These are phyloP conservation scores for Allomyces macrogynus DNA, from an alignment of 192 early-diverging fungal species.

Conservation along the genomic window DNA sequence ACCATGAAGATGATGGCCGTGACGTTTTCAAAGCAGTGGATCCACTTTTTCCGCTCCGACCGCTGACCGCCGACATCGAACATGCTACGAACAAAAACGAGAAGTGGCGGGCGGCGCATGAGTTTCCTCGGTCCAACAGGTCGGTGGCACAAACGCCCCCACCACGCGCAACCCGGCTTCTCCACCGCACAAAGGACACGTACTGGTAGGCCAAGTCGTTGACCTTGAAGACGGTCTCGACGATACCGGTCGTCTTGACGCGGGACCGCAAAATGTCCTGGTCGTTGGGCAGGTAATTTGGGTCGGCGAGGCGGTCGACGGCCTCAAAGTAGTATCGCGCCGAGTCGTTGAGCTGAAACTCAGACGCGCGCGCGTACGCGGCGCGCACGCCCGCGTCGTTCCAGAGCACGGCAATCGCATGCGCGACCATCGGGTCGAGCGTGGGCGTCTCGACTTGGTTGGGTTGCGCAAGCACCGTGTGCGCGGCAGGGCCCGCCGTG, in stretches of 20 bases:
- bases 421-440: slow-evolving; percentile 57
- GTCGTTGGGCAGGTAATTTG: slow-evolving; percentile 70
- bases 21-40: slow-evolving; percentile 95
- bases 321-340: slow-evolving; percentile 73
- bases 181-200: not conserved
- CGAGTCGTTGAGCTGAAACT: slow-evolving; percentile 94
- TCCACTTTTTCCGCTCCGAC: slow-evolving; percentile 97
- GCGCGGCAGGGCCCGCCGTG: slow-evolving; percentile 43
- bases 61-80: slow-evolving; percentile 97
- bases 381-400: slow-evolving; percentile 60
- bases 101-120: too few species aligned
- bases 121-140: too few species aligned
- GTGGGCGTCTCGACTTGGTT: slow-evolving; percentile 76
- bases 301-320: slow-evolving; percentile 62
- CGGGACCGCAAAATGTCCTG: slow-evolving; percentile 93
- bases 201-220: slow-evolving; percentile 65
- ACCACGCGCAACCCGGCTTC: not conserved
- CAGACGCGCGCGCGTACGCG: slow-evolving; percentile 57
- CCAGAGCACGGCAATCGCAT: slow-evolving; percentile 71
- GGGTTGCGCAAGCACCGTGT: slow-evolving; percentile 58
- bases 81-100: slow-evolving; percentile 27
- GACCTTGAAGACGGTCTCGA: slow-evolving; percentile 79
- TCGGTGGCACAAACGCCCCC: not conserved
- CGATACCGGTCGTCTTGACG: slow-evolving; percentile 94
- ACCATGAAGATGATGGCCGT: slow-evolving; percentile 89